Conservation (phyloP, 164 flowering plant species). For the Liquidambar formosana region DNA sequence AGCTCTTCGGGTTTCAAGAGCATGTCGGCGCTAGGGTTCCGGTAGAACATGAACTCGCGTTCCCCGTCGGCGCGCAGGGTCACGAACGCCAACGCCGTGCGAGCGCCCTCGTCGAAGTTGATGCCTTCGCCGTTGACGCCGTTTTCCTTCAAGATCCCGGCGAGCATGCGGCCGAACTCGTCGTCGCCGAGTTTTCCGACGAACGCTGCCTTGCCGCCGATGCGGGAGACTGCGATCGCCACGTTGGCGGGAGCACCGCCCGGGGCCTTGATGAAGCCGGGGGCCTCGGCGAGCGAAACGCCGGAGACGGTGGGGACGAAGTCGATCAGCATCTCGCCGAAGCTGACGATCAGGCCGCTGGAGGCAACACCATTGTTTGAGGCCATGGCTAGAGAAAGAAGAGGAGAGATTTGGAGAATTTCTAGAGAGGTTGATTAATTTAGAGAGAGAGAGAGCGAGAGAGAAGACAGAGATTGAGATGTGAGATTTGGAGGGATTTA, state of each 20-base stretch:
- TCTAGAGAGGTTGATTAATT: no score
- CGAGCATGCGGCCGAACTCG: conserved; percentile 93
- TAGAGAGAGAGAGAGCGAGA: conserved; percentile 12
- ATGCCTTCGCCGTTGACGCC: conserved; percentile 63
- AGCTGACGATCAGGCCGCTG: conserved; percentile 56
- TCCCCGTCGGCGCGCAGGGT: conserved; percentile 79
- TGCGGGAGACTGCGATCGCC: conserved; percentile 76
- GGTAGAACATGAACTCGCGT: conserved; percentile 69
- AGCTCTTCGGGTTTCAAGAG: conserved; percentile 51
- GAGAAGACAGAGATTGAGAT: not conserved
- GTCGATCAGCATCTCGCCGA: conserved; percentile 97
- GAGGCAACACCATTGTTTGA: conserved; percentile 12
- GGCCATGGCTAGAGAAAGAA: conserved; percentile 25
- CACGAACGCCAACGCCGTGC: conserved; percentile 88
- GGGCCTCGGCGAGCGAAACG: conserved; percentile 86
- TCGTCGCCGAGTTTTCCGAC: conserved; percentile 93
- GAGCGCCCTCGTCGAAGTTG: conserved; percentile 63
- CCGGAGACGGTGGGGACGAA: conserved; percentile 93
- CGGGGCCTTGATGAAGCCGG: conserved; percentile 86
- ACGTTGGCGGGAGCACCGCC: conserved; percentile 99
- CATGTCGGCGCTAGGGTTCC: conserved; percentile 76
- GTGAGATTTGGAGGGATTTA: no score
- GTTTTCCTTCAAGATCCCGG: conserved; percentile 60
- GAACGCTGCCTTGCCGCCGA: conserved; percentile 83
- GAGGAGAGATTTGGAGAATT: not conserved